A percentile compares a stretch with the other conserved stretches of the same genome.
Evolutionary conservation across 1,284 basidiomycete genomes (phyloP).

Genomic region (Gymnopus androsaceus): DNA sequence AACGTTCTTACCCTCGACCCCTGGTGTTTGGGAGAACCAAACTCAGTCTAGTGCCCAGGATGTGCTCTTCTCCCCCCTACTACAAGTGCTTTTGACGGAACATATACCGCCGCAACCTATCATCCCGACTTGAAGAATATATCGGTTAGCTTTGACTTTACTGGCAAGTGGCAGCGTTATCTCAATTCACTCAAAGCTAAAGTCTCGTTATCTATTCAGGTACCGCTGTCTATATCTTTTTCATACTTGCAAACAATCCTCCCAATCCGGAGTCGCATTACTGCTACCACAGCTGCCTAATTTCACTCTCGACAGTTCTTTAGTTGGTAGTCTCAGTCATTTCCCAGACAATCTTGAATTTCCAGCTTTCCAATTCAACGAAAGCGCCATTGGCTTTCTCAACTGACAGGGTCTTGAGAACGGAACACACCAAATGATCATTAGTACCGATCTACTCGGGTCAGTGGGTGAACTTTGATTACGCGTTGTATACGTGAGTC

Average conservation of each 20-base stretch:
- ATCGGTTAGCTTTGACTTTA: conserved; percentile 11
- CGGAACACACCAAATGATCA: conserved; percentile 27
- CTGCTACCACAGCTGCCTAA: conserved; percentile 25
- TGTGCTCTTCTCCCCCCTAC: conserved; percentile 12
- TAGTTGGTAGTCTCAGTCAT: conserved; percentile 21
- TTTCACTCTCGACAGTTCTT: conserved; percentile 27
- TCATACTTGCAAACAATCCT: conserved; percentile 13
- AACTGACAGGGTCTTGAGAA: conserved; percentile 20
- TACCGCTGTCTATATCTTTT: conserved; percentile 14
- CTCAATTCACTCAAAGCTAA: background rate
- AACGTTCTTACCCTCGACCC: conserved; percentile 4
- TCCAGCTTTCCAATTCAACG: conserved; percentile 21
- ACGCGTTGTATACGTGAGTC: conserved; percentile 39
- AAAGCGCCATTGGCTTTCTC: conserved; percentile 25
- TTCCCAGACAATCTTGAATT: conserved; percentile 14
- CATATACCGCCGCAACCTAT: conserved; percentile 15
- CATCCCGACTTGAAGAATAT: conserved; percentile 9
- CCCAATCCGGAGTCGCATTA: conserved; percentile 17
- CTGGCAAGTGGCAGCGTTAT: background rate
- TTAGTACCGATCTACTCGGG: conserved; percentile 24
- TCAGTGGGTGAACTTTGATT: conserved; percentile 38
- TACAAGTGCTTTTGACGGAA: conserved; percentile 8
- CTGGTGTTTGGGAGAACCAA: conserved; percentile 42
- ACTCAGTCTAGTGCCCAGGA: conserved; percentile 48
- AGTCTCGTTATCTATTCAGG: background rate